Conservation (phyloP, 345 rosid species). For the Cardamine occulta region DNA sequence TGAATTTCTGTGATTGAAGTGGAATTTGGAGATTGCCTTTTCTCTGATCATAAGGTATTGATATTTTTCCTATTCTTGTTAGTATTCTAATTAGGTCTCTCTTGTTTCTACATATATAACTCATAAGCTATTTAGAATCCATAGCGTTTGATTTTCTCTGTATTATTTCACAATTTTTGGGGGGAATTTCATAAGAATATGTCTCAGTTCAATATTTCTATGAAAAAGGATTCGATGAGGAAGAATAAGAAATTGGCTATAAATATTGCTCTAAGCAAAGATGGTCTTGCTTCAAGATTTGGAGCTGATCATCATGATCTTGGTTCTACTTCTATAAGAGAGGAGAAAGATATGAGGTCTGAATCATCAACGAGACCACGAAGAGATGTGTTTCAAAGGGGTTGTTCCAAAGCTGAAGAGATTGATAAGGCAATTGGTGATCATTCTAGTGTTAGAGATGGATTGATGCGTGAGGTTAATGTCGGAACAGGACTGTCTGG, state of each 20-base stretch:
- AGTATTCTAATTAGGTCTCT: slow-evolving; percentile 5
- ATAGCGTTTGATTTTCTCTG: not conserved
- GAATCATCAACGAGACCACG: slow-evolving; percentile 13
- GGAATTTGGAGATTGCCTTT: not conserved
- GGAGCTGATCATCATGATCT: slow-evolving; percentile 23
- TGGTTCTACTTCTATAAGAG: not conserved
- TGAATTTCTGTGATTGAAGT: slow-evolving; percentile 6
- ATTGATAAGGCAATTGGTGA: not conserved
- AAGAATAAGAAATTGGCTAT: slow-evolving; percentile 29
- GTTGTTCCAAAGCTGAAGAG: slow-evolving; percentile 6
- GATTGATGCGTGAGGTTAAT: slow-evolving; percentile 29
- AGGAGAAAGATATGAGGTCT: slow-evolving; percentile 8
- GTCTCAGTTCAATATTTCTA: slow-evolving; percentile 15
- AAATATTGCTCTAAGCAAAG: not conserved
- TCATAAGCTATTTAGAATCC: not conserved
- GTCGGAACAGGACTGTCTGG: slow-evolving; percentile 36
- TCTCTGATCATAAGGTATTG: slow-evolving; percentile 1
- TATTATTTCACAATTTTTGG: not conserved
- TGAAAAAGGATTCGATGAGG: slow-evolving; percentile 28
- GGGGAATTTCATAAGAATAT: slow-evolving; percentile 4
- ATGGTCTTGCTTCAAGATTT: slow-evolving; percentile 25
- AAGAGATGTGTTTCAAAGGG: not conserved
- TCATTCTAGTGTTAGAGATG: slow-evolving; percentile 10
- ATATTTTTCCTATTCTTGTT: not conserved
- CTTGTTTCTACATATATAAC: not conserved